Base-by-base conservation (phyloP, 2,329 filamentous ascomycete species). In the Verticillium longisporum region DNA sequence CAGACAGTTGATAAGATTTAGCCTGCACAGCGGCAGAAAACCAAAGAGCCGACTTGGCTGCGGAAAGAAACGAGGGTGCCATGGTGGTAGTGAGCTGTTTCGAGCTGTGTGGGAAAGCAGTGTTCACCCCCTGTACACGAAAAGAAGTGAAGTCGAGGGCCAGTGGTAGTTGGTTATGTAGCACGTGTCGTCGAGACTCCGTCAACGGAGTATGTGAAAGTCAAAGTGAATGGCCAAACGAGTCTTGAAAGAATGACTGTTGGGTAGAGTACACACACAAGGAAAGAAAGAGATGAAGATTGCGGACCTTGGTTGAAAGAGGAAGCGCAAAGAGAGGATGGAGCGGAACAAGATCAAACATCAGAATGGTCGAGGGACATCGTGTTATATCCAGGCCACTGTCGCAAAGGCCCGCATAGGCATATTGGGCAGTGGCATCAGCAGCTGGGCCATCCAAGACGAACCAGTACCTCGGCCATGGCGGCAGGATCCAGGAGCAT, bases 21-120 rank as follows among this genome's bases (percentile, higher is more conserved):
- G 45, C 60, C 1, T 60, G 59, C 18, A 36, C 58, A 53, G 61
- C 61, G 3, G 61, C 61, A 14, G 59, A 26, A 18, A 62, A 15
- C 4, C 67, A 45, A 5, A 65, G 59, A 54, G 57, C 62, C 32
- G 64, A 61, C 59, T 62, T 62, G 60, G 63, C 55, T 53, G 62
- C 63, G 32, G 59, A 64, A 55, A 64, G 31, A 34, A 65, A 33
- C n/a, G 64, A 65, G 55, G 64, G 62, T 45, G 62, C 61, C 64
- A 65, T 65, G 41, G n/a, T 54, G 41, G 41, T 13, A 13, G 18
- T 18, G 18, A 26, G 18, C 18, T 50, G n/a, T 11, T 50, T 4
- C 7, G 9, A n/a, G 41, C 13, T 50, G 26, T 26, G 26, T 53
- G 56, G 13, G 33, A 11, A 34, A 45, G 32, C 37, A 26, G 37